phyloP scores from a whole-genome alignment of 306 rosid species.

The Geum urbanum region DNA sequence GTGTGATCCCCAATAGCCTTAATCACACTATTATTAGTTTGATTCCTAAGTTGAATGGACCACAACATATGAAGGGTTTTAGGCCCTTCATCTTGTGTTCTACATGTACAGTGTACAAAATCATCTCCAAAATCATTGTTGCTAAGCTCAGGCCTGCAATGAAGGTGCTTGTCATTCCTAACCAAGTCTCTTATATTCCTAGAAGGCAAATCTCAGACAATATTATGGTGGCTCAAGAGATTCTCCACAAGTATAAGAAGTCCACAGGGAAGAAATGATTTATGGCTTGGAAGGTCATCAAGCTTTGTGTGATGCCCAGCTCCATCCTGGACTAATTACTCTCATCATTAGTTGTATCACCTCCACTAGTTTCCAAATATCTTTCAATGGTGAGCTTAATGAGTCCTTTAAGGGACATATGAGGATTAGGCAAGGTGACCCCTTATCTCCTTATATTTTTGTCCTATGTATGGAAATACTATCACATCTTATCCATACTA shows the following conservation, averaged over 20 bases:
- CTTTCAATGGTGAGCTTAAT: neutral
- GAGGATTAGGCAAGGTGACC: neutral
- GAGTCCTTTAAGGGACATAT: neutral
- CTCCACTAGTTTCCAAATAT: too few relatives aligned
- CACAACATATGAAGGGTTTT: neutral
- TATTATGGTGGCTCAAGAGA: neutral
- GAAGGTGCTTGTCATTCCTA: neutral
- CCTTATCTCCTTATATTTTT: neutral
- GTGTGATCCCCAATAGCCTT: neutral
- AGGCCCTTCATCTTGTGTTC: neutral
- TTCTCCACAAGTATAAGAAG: neutral
- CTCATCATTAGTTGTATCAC: too few relatives aligned
- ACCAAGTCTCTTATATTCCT: neutral
- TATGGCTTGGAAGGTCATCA: neutral
- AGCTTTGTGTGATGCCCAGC: neutral
- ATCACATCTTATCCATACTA: neutral
- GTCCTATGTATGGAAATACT: neutral
- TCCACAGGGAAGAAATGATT: neutral
- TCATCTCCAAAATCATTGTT: too few relatives aligned
- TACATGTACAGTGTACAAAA: neutral
- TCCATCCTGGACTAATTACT: too few relatives aligned
- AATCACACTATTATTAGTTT: neutral
- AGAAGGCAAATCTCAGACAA: neutral
- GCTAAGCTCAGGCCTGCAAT: too few relatives aligned
- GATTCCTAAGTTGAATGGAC: neutral